These are phyloP conservation scores for Neurospora sp. DNA, from an alignment of 495 filamentous ascomycete genomes.

Conservation along the genomic window DNA sequence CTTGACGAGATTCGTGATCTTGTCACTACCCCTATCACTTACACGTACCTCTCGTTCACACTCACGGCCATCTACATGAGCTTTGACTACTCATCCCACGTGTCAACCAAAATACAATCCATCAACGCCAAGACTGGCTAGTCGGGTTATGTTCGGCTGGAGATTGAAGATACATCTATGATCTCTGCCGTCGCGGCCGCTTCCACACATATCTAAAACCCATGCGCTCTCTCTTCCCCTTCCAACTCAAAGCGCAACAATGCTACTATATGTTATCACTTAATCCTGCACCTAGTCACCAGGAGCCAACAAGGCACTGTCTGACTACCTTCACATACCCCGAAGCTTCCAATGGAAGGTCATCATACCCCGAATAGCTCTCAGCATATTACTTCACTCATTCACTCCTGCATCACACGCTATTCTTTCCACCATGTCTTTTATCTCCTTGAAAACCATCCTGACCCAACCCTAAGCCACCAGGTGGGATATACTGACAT, in stretches of 20 bases:
- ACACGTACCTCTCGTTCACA: not conserved
- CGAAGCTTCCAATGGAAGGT: not conserved
- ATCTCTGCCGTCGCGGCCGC: not conserved
- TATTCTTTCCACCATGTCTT: not conserved
- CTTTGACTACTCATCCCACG: not conserved
- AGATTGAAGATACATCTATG: not conserved
- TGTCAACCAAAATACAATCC: not conserved
- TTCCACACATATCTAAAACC: not conserved
- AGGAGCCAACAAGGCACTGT: not conserved
- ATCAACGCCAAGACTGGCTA: not conserved
- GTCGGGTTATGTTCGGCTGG: not conserved
- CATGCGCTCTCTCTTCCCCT: not conserved
- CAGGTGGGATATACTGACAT: constrained; percentile 9
- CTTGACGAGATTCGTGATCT: not conserved
- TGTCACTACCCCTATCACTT: not conserved
- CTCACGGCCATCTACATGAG: not conserved
- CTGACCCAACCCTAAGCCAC: not conserved
- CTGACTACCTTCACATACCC: not conserved
- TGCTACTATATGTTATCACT: not conserved
- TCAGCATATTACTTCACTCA: not conserved
- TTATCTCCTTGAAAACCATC: not conserved
- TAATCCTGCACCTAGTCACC: not conserved
- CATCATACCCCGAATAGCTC: not conserved
- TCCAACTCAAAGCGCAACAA: not conserved
- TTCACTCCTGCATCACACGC: not conserved